Base-by-base conservation (phyloP, 1,139 yeast genomes). In the Diutina catenulata region DNA sequence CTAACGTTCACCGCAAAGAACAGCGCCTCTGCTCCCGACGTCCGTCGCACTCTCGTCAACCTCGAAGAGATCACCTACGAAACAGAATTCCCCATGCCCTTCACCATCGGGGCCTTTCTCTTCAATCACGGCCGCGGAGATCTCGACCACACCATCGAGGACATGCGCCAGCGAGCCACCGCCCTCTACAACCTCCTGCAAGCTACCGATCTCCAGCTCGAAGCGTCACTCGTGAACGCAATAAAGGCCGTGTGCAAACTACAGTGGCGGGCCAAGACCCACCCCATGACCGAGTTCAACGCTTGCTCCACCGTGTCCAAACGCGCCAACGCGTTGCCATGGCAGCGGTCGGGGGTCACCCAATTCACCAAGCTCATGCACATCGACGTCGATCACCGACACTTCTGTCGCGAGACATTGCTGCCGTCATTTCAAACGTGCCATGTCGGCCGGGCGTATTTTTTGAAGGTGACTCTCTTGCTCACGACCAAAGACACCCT, bases 301-400 rank as follows among this genome's bases (percentile, higher is more conserved):
- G 13, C 7, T 3, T 9, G 19, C 3, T 21, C 23, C 10, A 31
- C 35, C 25, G 21, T 31, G 4, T 31, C 35, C 25, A 31, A 31
- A 13, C 24, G 35, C 3, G 18, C 18, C 25, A 31, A 31, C 11
- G 23, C 20, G 10, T 18, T 13, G 5, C 21, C 15, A 4, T 31
- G 35, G 35, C 18, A 31, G 15, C 10, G 14, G 9, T 14, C 21
- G 18, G 35, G 35, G 5, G 25, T 19, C 18, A n/a, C 20, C 16
- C 20, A 24, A 5, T 24, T 31, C 11, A 25, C 18, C 26, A 31
- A 31, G 10, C 13, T 9, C 11, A 25, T 31, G 10, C 20, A 13
- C 4, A 31, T 31, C 11, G 35, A 31, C 13, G 21, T 31, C 14
- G 35, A 31, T 11, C 35, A 31, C 7, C 35, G 35, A 10, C 35